A percentile compares a stretch with the other conserved stretches of the same genome.
phyloP scores from a whole-genome alignment of 768 basidiomycete genomes.

The Phylloporus arenicola region DNA sequence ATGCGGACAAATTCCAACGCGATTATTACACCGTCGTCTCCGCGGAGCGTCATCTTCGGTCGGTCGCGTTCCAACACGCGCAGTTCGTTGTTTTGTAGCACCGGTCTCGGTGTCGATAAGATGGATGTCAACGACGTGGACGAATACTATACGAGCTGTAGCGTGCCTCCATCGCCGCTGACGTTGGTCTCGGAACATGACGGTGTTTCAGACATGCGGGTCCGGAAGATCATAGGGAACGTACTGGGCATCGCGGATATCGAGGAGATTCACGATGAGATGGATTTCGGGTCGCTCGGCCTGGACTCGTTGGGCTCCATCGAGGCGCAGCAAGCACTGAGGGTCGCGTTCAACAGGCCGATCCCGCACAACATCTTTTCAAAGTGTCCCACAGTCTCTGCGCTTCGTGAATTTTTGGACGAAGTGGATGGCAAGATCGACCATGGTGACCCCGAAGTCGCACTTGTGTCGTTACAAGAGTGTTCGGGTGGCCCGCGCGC shows the following conservation, averaged over 20 bases:
- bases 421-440: neutral
- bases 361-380: slow-evolving; percentile 44
- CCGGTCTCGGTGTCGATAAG: slow-evolving; percentile 5
- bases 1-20: slow-evolving; percentile 26
- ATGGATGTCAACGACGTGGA: slow-evolving; percentile 2
- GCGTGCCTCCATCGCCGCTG: slow-evolving; percentile 31
- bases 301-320: slow-evolving; percentile 63
- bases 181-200: slow-evolving; percentile 36
- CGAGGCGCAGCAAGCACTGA: slow-evolving; percentile 49
- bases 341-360: slow-evolving; percentile 35
- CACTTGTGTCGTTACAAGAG: slow-evolving; percentile 36
- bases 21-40: slow-evolving; percentile 22
- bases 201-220: slow-evolving; percentile 4
- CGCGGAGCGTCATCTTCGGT: slow-evolving; percentile 25
- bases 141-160: slow-evolving; percentile 7
- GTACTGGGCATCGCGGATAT: slow-evolving; percentile 36
- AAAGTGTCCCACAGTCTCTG: slow-evolving; percentile 33
- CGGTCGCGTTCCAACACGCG: slow-evolving; percentile 26
- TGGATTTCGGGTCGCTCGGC: slow-evolving; percentile 47
- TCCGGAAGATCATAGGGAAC: slow-evolving; percentile 39
- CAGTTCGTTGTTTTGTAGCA: slow-evolving; percentile 8
- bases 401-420: slow-evolving; percentile 15
- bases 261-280: slow-evolving; percentile 39
- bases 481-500: slow-evolving; percentile 12
- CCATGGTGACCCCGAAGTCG: slow-evolving; percentile 17